These are phyloP conservation scores for Discostella stelligera DNA, from an alignment of 352 stramenopile genomes.

Conservation along the genomic window DNA sequence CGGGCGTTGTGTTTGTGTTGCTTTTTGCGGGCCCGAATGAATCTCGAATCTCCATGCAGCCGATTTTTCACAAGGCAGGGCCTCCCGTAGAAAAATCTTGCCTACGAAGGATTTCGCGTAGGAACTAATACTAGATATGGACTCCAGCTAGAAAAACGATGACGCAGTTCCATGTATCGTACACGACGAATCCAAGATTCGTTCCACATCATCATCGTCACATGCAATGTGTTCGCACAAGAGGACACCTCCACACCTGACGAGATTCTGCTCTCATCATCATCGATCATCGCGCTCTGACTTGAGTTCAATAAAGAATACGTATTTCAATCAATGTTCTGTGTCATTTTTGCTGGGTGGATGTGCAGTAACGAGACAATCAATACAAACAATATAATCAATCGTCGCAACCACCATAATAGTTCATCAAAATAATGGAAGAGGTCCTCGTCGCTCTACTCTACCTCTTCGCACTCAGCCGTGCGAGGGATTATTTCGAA, in stretches of 20 bases:
- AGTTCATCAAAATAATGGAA: constrained; percentile 17
- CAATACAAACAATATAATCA: neutral
- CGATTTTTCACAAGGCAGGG: too few species aligned
- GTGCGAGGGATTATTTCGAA: constrained; percentile 28
- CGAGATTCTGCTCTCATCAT: neutral
- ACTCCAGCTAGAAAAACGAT: neutral
- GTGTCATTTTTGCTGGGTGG: neutral
- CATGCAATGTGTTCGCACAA: neutral
- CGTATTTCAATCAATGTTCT: neutral
- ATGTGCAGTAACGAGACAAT: neutral
- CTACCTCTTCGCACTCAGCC: constrained; percentile 20
- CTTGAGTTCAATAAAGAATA: neutral
- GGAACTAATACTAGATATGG: neutral
- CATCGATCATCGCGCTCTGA: neutral
- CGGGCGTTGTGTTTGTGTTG: too few species aligned
- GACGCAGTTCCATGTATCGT: neutral
- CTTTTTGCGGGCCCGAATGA: too few species aligned
- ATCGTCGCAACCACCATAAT: neutral
- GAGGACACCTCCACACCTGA: neutral
- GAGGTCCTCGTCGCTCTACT: constrained; percentile 23
- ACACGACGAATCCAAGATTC: neutral
- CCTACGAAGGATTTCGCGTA: neutral
- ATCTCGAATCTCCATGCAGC: neutral
- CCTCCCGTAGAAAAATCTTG: neutral
- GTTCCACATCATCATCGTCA: neutral